A percentile compares a stretch with the other conserved stretches of the same genome.
These are phyloP conservation scores for Avena eriantha DNA, from an alignment of 176 grass and related monocot genomes.

Conservation along the genomic window DNA sequence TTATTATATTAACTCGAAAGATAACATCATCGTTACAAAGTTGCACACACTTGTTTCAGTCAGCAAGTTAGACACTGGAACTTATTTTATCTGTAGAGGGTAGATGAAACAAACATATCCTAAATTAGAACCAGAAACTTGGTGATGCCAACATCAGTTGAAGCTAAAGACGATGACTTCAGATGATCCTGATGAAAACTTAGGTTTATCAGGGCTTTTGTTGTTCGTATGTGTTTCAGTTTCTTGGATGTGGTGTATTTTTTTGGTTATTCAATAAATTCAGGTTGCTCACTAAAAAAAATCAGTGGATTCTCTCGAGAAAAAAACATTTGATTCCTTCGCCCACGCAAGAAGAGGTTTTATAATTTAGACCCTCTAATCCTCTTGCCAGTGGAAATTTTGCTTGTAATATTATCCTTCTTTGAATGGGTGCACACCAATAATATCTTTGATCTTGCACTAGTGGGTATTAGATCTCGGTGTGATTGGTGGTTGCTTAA, in stretches of 20 bases:
- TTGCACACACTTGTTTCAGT: background rate
- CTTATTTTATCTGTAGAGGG: background rate
- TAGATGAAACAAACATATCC: background rate
- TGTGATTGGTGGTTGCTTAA: slow-evolving; percentile 31
- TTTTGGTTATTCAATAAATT: background rate
- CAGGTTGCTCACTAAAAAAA: background rate
- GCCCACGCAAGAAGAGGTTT: background rate
- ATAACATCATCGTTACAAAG: background rate
- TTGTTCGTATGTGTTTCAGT: background rate
- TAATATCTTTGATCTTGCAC: slow-evolving; percentile 40
- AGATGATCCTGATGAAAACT: background rate
- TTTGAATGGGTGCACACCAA: background rate
- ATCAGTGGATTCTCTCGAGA: background rate
- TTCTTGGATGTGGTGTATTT: background rate
- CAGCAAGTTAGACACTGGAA: background rate
- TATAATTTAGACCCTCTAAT: background rate
- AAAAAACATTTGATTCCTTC: background rate
- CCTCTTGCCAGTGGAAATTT: background rate
- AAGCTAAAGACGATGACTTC: background rate
- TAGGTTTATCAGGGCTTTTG: background rate
- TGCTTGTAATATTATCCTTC: background rate
- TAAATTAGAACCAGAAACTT: background rate
- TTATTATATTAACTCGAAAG: background rate
- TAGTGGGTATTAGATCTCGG: slow-evolving; percentile 13
- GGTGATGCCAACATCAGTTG: background rate